Base-by-base conservation (phyloP, 352 stramenopile species). In the Pythium phragmitis region DNA sequence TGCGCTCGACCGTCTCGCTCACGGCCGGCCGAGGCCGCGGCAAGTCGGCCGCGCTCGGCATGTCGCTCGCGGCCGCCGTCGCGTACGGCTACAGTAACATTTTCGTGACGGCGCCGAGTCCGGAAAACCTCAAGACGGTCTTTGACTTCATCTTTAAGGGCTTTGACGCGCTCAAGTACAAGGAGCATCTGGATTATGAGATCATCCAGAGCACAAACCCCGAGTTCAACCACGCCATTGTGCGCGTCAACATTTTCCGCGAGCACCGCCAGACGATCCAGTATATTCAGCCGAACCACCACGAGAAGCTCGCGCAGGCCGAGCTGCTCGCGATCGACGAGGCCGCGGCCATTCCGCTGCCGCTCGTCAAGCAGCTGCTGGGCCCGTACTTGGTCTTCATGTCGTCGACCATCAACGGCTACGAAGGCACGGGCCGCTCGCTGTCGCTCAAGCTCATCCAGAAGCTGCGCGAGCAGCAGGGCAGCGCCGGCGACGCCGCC, bases 121-220 rank as follows among this genome's bases (percentile, higher is more conserved):
- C 97, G 16, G 97, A 99, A 74, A 99, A 99, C 82, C 74, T 99
- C 34, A 94, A 97, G 37, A 98, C 96, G 3, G 95, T 99, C 1
- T 99, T 99, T 75, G 96, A 99, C 62, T 99, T 99, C 70, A 71
- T 99, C 14, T 92, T 98, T 58, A 96, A 97, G 72, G 98, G 97
- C 21, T 89, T 99, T 42, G 87, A 94, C 68, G 85, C 80, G 16
- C 82, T 94, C 64, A 93, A 96, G 71, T 94, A 94, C 77, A 94
- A 98, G 78, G 97, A 99, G 65, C 97, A 99, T 75, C 75, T 98
- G 53, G 98, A 99, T 82, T 99, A 99, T 75, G 97, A 97, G 67
- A 77, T 95, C 53, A 81, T 95, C 58, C 87, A 95, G 66, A 92
- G 81, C 61, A 94, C 84, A 39, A 91, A 95, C 69, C 82, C 85